phyloP scores from a whole-genome alignment of 305 asterid genomes.

The Striga hermonthica region DNA sequence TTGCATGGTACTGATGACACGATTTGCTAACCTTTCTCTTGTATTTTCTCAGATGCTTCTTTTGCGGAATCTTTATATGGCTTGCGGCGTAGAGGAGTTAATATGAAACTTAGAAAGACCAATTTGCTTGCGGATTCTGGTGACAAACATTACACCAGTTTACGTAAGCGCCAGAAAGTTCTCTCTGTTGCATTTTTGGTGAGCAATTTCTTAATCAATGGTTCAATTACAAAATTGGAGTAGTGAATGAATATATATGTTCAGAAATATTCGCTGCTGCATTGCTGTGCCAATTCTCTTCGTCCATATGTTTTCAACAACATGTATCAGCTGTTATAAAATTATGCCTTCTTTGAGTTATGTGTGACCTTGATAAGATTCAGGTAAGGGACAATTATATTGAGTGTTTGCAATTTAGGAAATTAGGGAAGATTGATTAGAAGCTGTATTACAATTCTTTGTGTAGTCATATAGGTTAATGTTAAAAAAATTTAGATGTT shows the following conservation, averaged over 20 bases:
- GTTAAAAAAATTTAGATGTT: background rate
- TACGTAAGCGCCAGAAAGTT: conserved; percentile 74
- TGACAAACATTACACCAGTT: conserved; percentile 60
- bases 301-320: background rate
- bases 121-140: conserved; percentile 35
- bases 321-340: conserved; percentile 8
- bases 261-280: conserved; percentile 13
- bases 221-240: conserved; percentile 13
- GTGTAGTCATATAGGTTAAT: background rate
- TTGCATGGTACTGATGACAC: background rate
- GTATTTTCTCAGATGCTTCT: conserved; percentile 65
- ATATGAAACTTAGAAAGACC: conserved; percentile 46
- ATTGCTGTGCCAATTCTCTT: conserved; percentile 14
- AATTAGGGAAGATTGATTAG: background rate
- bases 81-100: conserved; percentile 74
- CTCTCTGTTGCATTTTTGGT: conserved; percentile 91
- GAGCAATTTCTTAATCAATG: conserved; percentile 27
- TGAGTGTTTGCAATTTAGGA: background rate
- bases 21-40: conserved; percentile 30
- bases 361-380: background rate
- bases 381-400: background rate
- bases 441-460: background rate
- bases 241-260: conserved; percentile 17
- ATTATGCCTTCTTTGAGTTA: conserved; percentile 8
- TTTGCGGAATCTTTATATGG: conserved; percentile 95